A percentile compares a stretch with the other conserved stretches of the same genome.
Evolutionary conservation across 106 monocot genomes (phyloP).

Genomic region (Dendrobium chrysotoxum): DNA sequence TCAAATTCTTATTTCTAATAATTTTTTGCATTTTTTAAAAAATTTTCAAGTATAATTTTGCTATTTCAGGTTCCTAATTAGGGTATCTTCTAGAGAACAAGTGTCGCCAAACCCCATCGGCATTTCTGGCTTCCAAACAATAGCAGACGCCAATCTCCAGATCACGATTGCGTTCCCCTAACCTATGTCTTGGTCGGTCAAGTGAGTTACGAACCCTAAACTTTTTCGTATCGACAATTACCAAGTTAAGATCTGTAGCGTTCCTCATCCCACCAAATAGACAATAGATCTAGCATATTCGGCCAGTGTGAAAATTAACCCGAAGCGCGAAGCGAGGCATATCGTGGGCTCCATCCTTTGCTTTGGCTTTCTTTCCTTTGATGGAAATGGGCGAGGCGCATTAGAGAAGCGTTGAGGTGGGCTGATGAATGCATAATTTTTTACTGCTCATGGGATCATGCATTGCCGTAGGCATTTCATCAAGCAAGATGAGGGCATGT

Average conservation of each 20-base stretch:
- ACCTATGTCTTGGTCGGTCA: too few species aligned
- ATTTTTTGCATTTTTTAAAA: neutral
- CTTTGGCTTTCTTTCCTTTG: constrained; percentile 20
- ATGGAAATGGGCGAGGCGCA: neutral
- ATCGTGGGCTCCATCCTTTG: constrained; percentile 16
- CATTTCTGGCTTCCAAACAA: neutral
- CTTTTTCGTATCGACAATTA: constrained; percentile 18
- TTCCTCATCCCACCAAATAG: neutral
- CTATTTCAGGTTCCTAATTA: neutral
- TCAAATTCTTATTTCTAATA: neutral
- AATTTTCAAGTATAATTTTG: neutral
- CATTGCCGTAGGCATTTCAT: neutral
- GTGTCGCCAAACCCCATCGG: neutral
- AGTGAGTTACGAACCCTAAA: constrained; percentile 16
- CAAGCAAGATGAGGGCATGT: too few species aligned
- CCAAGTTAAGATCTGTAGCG: constrained; percentile 5
- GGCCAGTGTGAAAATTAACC: neutral
- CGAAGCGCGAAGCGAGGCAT: too few species aligned
- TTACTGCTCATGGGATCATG: neutral
- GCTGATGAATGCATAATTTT: neutral
- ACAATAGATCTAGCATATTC: neutral
- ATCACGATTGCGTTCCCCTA: constrained; percentile 9
- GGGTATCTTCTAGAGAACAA: constrained; percentile 4
- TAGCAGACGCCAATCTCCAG: neutral
- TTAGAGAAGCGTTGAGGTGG: neutral